Evolutionary conservation across 371 early-diverging fungal genomes (phyloP), one percentile per base, ranked within the genome.

Genomic region (Apophysomyces elegans): DNA sequence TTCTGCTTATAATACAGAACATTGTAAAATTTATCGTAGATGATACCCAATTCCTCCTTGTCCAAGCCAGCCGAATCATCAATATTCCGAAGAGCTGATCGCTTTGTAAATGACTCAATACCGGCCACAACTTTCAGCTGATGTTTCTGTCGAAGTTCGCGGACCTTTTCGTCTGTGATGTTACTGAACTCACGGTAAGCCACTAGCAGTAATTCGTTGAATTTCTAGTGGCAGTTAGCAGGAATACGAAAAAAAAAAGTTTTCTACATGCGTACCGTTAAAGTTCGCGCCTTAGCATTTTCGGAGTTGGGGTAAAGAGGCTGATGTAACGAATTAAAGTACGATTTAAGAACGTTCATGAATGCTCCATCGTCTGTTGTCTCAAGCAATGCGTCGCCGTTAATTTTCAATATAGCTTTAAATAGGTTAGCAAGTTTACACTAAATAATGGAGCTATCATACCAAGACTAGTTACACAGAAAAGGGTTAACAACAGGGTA

Each of bases 61-160:
- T 82, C 86, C 64, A 98, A 94, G 18, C 87, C 87, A 50, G 88
- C 86, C 21, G 84, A 84, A 44, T 90, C 86, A 26, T 86, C 79
- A 38, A 98, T 71, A 68, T 93, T 92, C 6, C 98, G 88, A 45
- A 97, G 80, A 7, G 90, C 84, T 4, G 91, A 90, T 62, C 96
- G 92, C 66, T 96, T 97, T 1, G 97, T 90, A 71, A 93, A 98
- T 18, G 89, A 88, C 71, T 96, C 96, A 60, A 98, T 90, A 32
- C 94, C 91, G 60, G 97, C 97, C 36, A 95, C 93, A 1, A 98
- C 95, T 71, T 94, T 93, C 57, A 97, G 87, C 73, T 96, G 96
- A 66, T 91, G 90, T 16, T 89, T 87, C 59, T 90, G 89, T 32
- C 99, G 88, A 50, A 96, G 77, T 46, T 96, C 95, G 0, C 81